Evolutionary conservation across 2,329 filamentous ascomycete species (phyloP).

Genomic region (Microcyclosporella mali): DNA sequence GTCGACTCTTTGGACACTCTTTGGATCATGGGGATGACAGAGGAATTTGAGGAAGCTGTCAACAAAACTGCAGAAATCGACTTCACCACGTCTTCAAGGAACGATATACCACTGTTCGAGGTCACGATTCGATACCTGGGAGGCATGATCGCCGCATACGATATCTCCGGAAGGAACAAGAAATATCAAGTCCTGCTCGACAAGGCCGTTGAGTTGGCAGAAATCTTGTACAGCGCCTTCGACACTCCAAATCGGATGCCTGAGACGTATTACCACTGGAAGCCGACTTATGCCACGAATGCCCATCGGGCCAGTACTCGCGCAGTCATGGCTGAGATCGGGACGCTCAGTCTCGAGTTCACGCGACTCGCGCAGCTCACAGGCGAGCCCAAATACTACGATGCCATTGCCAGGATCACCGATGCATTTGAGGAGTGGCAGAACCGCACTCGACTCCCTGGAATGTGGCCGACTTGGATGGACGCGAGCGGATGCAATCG

Average conservation of each 20-base stretch:
- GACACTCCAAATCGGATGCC: conserved; percentile 95
- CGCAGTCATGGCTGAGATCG: conserved; percentile 62
- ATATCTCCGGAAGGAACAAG: conserved; percentile 60
- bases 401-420: conserved; percentile 80
- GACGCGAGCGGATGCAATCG: conserved; percentile 75
- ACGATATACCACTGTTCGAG: conserved; percentile 83
- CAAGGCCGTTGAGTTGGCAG: conserved; percentile 73
- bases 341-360: conserved; percentile 79
- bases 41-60: conserved; percentile 75
- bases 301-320: conserved; percentile 55
- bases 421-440: conserved; percentile 72
- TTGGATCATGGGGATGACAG: conserved; percentile 75
- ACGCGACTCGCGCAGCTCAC: conserved; percentile 84
- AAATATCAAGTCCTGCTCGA: conserved; percentile 63
- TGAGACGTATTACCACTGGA: conserved; percentile 71
- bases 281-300: conserved; percentile 56
- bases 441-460: conserved; percentile 62
- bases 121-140: conserved; percentile 88
- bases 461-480: conserved; percentile 71
- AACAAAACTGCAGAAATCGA: conserved; percentile 66
- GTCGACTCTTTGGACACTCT: conserved; percentile 78
- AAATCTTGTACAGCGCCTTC: conserved; percentile 75
- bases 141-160: conserved; percentile 77
- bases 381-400: conserved; percentile 74
- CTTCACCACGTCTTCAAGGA: conserved; percentile 64